These are phyloP conservation scores for Sordaria brevicollis DNA, from an alignment of 495 filamentous ascomycete genomes.

Conservation along the genomic window DNA sequence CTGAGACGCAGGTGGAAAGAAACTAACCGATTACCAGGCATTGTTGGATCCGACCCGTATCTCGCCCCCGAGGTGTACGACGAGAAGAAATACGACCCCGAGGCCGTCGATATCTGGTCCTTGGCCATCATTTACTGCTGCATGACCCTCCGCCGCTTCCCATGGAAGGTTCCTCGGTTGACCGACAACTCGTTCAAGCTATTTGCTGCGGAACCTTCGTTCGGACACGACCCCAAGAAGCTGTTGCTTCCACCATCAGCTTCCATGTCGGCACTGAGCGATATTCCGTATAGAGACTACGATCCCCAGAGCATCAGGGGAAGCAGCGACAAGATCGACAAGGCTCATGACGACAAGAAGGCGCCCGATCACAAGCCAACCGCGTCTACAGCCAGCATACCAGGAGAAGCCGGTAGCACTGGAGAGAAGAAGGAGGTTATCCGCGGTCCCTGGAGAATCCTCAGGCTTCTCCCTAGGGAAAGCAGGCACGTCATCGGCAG, in stretches of 20 bases:
- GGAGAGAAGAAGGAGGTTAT: constrained; percentile 65
- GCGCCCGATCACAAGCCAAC: constrained; percentile 5
- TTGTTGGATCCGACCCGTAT: constrained; percentile 96
- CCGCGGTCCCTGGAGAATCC: constrained; percentile 84
- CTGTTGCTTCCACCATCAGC: constrained; percentile 27
- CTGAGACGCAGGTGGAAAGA: background rate
- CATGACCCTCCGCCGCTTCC: constrained; percentile 92
- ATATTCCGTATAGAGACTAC: constrained; percentile 26
- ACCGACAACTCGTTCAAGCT: constrained; percentile 92
- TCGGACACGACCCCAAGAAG: constrained; percentile 40
- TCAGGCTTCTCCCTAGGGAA: constrained; percentile 86
- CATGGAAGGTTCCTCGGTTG: constrained; percentile 90
- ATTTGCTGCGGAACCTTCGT: constrained; percentile 67
- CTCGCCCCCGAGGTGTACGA: constrained; percentile 96
- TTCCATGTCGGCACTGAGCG: constrained; percentile 26
- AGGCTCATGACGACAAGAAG: constrained; percentile 5
- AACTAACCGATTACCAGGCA: constrained; percentile 46
- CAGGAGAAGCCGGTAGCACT: constrained; percentile 14
- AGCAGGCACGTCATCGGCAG: constrained; percentile 78
- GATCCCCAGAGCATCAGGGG: constrained; percentile 17
- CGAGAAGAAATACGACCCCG: constrained; percentile 86
- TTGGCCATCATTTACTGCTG: constrained; percentile 98
- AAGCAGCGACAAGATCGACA: background rate
- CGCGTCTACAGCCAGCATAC: background rate
- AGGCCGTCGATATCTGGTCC: constrained; percentile 94